Evolutionary conservation across 257 asterid genomes (phyloP).

Genomic region (Mentha longifolia): DNA sequence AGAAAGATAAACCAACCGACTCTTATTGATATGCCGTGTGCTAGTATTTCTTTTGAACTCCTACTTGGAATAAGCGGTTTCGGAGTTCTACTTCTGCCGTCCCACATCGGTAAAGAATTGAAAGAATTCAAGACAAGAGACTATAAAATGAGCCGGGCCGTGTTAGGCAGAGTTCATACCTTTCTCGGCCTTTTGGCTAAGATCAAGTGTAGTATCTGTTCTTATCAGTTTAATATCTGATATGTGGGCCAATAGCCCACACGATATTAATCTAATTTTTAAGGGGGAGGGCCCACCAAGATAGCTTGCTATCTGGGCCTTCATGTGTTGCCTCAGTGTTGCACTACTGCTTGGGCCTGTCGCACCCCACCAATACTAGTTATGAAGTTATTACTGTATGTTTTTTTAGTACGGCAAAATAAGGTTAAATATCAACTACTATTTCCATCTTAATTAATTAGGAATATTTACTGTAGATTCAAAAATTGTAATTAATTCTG

Average conservation of each 20-base stretch:
- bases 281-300: constrained; percentile 11
- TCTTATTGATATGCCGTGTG: too few species aligned
- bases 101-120: constrained; percentile 29
- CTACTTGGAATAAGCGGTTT: too few species aligned
- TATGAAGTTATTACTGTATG: too few species aligned
- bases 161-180: constrained; percentile 22
- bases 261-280: constrained; percentile 34
- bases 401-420: too few species aligned
- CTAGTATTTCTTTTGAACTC: too few species aligned
- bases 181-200: constrained; percentile 92
- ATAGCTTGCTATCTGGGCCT: constrained; percentile 39
- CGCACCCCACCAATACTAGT: constrained; percentile 20
- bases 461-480: too few species aligned
- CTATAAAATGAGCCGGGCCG: constrained; percentile 16
- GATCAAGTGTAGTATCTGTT: constrained; percentile 77
- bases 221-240: constrained; percentile 55
- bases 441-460: too few species aligned
- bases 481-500: too few species aligned
- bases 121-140: not conserved
- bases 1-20: too few species aligned
- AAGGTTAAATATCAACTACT: too few species aligned
- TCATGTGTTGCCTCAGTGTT: constrained; percentile 35
- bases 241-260: constrained; percentile 43
- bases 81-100: not conserved
- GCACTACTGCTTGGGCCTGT: constrained; percentile 40